phyloP scores from a whole-genome alignment of 805 yeast species.

The Scheffersomyces amazonensis region DNA sequence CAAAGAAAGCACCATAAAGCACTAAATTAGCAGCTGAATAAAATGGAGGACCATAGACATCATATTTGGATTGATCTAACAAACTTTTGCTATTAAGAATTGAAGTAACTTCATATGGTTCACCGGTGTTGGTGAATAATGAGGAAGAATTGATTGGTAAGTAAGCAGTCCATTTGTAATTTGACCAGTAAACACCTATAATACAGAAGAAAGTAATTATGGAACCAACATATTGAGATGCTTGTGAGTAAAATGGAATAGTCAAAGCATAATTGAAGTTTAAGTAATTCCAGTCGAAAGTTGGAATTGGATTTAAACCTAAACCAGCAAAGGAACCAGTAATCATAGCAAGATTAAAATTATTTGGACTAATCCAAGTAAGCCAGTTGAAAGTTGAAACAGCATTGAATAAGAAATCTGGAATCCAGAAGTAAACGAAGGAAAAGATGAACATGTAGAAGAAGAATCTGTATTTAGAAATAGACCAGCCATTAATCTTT shows the following conservation, averaged over 20 bases:
- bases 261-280: constrained; percentile 28
- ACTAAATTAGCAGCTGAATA: constrained; percentile 25
- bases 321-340: constrained; percentile 48
- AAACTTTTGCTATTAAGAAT: constrained; percentile 35
- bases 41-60: constrained; percentile 22
- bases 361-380: constrained; percentile 53
- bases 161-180: constrained; percentile 18
- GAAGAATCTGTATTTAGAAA: constrained; percentile 20
- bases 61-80: constrained; percentile 17
- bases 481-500: constrained; percentile 25
- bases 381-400: constrained; percentile 50
- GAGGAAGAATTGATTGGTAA: constrained; percentile 39
- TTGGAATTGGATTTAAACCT: constrained; percentile 51
- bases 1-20: constrained; percentile 21
- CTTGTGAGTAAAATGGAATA: constrained; percentile 36
- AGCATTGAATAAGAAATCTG: constrained; percentile 39
- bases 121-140: constrained; percentile 47
- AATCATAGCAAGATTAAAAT: constrained; percentile 44
- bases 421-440: constrained; percentile 44
- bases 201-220: constrained; percentile 13
- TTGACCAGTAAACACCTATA: constrained; percentile 15
- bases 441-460: constrained; percentile 16
- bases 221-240: constrained; percentile 15
- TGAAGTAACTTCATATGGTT: constrained; percentile 36
- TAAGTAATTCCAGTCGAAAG: constrained; percentile 51